Conservation (phyloP, 1,284 basidiomycete genomes). For the Microbotryum scabiosae region DNA sequence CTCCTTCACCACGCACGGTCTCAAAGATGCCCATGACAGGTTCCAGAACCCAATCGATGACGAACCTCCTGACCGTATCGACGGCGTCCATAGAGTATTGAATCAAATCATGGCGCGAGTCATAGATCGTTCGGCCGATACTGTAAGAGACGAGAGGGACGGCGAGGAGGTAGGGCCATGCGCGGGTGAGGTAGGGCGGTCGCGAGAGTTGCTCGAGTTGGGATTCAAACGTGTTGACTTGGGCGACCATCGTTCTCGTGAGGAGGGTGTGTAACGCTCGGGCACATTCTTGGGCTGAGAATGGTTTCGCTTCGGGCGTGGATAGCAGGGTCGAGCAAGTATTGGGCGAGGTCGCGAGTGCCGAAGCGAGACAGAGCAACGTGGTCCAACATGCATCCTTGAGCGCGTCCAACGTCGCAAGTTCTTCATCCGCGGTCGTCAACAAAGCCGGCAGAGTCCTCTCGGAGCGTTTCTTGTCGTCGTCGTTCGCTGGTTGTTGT, state of each 20-base stretch:
- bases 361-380: slow-evolving; percentile 9
- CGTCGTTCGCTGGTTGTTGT: neutral
- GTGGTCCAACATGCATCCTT: slow-evolving; percentile 11
- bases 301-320: neutral
- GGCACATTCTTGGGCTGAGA: no score
- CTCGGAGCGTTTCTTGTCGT: neutral
- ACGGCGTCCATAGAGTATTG: slow-evolving; percentile 55
- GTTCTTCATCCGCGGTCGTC: no score
- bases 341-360: slow-evolving; percentile 1
- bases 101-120: slow-evolving; percentile 32
- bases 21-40: slow-evolving; percentile 73
- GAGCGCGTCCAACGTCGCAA: no score
- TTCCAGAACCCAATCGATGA: slow-evolving; percentile 77
- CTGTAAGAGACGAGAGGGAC: slow-evolving; percentile 20
- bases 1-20: slow-evolving; percentile 69
- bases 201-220: slow-evolving; percentile 8
- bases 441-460: no score
- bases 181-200: slow-evolving; percentile 21
- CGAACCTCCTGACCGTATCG: slow-evolving; percentile 66
- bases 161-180: slow-evolving; percentile 32
- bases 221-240: neutral
- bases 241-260: no score
- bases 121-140: slow-evolving; percentile 21
- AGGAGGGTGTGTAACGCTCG: no score
- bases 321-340: neutral